Conservation (phyloP, 768 basidiomycete genomes). For the Pholiota molesta region DNA sequence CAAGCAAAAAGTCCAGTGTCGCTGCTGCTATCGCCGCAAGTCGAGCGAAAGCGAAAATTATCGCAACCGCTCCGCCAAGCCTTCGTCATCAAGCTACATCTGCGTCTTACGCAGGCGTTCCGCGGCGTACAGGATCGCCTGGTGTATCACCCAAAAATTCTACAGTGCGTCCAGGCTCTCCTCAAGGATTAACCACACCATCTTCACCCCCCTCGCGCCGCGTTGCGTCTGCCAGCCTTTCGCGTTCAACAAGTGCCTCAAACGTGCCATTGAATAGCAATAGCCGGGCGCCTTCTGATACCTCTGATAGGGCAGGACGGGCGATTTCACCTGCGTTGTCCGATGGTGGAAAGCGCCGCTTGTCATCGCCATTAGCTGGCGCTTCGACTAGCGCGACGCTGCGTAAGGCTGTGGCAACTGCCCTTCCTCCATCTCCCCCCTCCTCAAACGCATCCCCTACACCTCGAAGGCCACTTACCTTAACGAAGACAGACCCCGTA, state of each 20-base stretch:
- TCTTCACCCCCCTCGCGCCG: slow-evolving; percentile 49
- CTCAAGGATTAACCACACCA: slow-evolving; percentile 49
- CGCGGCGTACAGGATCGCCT: slow-evolving; percentile 47
- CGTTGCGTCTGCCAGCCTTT: slow-evolving; percentile 39
- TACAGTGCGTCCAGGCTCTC: slow-evolving; percentile 46
- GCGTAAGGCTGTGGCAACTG: slow-evolving; percentile 41
- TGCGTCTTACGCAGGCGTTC: slow-evolving; percentile 54
- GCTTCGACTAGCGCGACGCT: slow-evolving; percentile 35
- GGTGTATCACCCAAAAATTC: slow-evolving; percentile 39
- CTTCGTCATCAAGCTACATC: slow-evolving; percentile 85
- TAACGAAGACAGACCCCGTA: slow-evolving; percentile 26
- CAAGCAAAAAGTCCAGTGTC: slow-evolving; percentile 76
- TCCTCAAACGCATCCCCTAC: slow-evolving; percentile 33
- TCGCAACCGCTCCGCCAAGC: slow-evolving; percentile 79
- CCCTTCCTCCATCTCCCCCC: slow-evolving; percentile 41
- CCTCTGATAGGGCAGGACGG: slow-evolving; percentile 29
- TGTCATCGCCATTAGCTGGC: slow-evolving; percentile 52
- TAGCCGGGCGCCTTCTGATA: slow-evolving; percentile 40
- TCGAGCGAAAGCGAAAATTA: slow-evolving; percentile 83
- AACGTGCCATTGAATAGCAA: slow-evolving; percentile 34
- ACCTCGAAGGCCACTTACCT: slow-evolving; percentile 25
- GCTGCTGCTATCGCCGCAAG: slow-evolving; percentile 90
- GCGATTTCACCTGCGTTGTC: slow-evolving; percentile 46
- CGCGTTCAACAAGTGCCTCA: slow-evolving; percentile 48
- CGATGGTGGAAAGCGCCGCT: slow-evolving; percentile 42